Conservation (phyloP, 306 rosid genomes). For the Comarum palustre region DNA sequence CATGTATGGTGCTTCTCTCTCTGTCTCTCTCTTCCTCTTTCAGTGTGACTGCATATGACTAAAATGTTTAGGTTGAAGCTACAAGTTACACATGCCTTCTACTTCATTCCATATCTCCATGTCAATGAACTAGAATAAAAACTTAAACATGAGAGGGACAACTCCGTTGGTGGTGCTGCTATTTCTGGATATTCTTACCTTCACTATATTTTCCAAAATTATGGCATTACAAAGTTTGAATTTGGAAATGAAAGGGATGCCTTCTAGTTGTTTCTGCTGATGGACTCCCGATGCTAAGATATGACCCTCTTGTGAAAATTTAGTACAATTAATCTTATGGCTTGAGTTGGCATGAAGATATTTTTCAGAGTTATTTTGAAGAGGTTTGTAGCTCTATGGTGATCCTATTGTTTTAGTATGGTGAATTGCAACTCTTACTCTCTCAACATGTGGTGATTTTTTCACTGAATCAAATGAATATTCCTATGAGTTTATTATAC, state of each 20-base stretch:
- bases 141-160: background rate
- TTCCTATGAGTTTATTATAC: constrained; percentile 17
- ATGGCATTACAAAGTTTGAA: background rate
- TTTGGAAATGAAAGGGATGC: background rate
- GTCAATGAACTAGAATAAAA: background rate
- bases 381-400: background rate
- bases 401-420: background rate
- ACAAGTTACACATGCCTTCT: background rate
- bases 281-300: background rate
- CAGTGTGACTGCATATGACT: background rate
- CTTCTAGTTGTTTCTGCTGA: background rate
- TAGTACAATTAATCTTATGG: background rate
- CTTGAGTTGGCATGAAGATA: background rate
- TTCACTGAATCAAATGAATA: background rate
- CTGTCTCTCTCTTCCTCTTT: background rate
- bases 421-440: background rate
- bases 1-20: constrained; percentile 59
- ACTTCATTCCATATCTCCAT: background rate
- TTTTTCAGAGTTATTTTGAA: background rate
- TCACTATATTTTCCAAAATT: background rate
- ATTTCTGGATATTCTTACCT: background rate
- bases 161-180: background rate
- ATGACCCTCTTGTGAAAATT: background rate
- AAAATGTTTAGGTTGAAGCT: background rate
- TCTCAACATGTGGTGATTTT: background rate